These are phyloP conservation scores for Thalassiosira pacifica DNA, from an alignment of 352 stramenopile genomes.

Conservation along the genomic window DNA sequence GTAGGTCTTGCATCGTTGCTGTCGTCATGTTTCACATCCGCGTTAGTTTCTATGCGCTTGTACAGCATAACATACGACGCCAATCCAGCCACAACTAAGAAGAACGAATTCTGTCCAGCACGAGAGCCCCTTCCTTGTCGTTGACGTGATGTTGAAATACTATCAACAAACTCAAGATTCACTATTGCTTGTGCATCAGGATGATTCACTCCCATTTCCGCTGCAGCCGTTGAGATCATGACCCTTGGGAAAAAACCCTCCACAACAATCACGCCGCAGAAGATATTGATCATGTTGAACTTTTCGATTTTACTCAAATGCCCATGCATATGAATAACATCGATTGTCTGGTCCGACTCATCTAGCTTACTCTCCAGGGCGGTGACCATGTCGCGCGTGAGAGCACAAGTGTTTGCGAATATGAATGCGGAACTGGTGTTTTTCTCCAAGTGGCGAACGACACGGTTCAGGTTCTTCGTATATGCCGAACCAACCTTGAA, in stretches of 20 bases:
- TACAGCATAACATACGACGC: too few species aligned
- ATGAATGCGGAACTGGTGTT: background rate
- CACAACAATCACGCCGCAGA: background rate
- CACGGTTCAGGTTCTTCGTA: too few species aligned
- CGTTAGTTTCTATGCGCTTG: too few species aligned
- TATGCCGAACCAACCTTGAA: too few species aligned
- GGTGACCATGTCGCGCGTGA: background rate
- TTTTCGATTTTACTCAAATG: background rate
- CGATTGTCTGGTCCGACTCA: background rate
- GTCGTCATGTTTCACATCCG: too few species aligned
- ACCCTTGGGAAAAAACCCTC: background rate
- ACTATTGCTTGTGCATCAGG: background rate
- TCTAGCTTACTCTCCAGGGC: background rate
- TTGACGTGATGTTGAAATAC: too few species aligned
- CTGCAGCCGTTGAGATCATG: background rate
- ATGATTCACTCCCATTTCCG: background rate
- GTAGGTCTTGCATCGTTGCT: too few species aligned
- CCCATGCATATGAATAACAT: background rate
- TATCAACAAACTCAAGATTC: too few species aligned
- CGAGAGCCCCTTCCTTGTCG: too few species aligned
- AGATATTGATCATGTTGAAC: slow-evolving; percentile 12
- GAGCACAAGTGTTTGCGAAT: background rate
- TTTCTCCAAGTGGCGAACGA: too few species aligned
- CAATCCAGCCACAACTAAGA: too few species aligned
- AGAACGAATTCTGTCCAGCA: too few species aligned